Evolutionary conservation across 2,329 filamentous ascomycete species (phyloP).

Genomic region (Aureobasidium pullulans): DNA sequence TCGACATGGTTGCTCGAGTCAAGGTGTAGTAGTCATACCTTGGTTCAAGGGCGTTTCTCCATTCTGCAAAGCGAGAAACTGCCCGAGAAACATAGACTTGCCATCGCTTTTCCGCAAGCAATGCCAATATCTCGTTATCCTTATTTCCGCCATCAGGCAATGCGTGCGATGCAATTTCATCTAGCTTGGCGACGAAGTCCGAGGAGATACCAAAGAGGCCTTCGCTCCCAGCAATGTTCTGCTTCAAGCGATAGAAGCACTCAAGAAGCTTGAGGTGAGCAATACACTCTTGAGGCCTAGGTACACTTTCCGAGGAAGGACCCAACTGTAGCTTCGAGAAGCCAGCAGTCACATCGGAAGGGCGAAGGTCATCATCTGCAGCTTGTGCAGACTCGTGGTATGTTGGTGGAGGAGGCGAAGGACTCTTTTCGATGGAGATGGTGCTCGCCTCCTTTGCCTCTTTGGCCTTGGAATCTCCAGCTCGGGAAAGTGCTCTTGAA

Average conservation of each 20-base stretch:
- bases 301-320: not conserved
- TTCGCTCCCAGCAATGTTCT: slow-evolving; percentile 58
- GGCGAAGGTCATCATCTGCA: slow-evolving; percentile 18
- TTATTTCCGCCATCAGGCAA: slow-evolving; percentile 26
- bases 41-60: slow-evolving; percentile 47
- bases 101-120: slow-evolving; percentile 66
- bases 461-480: slow-evolving; percentile 21
- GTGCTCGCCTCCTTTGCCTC: slow-evolving; percentile 23
- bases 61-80: slow-evolving; percentile 59
- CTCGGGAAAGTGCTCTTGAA: slow-evolving; percentile 22
- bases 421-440: slow-evolving; percentile 12
- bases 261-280: slow-evolving; percentile 68
- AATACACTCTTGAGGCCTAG: slow-evolving; percentile 49
- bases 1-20: not conserved
- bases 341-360: slow-evolving; percentile 24
- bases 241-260: slow-evolving; percentile 59
- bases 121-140: slow-evolving; percentile 34
- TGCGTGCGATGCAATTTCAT: not conserved
- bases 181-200: slow-evolving; percentile 14
- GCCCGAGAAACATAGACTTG: slow-evolving; percentile 61
- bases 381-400: slow-evolving; percentile 15
- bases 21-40: not conserved
- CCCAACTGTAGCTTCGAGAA: slow-evolving; percentile 7
- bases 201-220: slow-evolving; percentile 53
- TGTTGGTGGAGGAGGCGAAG: slow-evolving; percentile 18